Base-by-base conservation (phyloP, 2,329 filamentous ascomycete species). In the Diaporthe ilicicola region DNA sequence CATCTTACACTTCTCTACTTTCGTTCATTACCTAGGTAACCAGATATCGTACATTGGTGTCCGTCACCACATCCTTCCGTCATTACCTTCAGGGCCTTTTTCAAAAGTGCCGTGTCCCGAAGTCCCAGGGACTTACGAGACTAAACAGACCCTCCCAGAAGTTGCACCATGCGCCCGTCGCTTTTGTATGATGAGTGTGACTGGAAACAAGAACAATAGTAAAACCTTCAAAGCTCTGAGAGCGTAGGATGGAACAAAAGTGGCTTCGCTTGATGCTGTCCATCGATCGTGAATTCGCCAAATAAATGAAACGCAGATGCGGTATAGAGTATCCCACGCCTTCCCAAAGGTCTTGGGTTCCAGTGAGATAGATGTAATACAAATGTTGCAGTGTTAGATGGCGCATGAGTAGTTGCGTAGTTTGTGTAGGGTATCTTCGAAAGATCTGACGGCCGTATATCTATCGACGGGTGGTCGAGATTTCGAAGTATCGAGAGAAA, bases 121-220 rank as follows among this genome's bases (percentile, higher is more conserved):
- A 29, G 42, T n/a, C 37, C n/a, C 9, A 37, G 42, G 39, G 55
- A 44, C 37, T 29, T 24, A 24, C 12, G 9, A 27, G 17, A 19
- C n/a, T 19, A 50, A 13, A 34, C 44, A 37, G 46, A 24, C 29
- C 29, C n/a, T 24, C 44, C 59, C 44, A 19, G 32, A 64, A 50
- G 59, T 59, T 68, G 53, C 70, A 65, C 70, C 56, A 65, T 56
- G 67, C 70, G 56, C 70, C 66, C 51, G 54, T 69, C 70, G 70
- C 70, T 71, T 69, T 61, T 55, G 56, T 61, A 46, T 69, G 29
- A 69, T 56, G 66, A 65, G 50, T 17, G 34, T 19, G 48, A 56
- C 2, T 48, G n/a, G 29, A 55, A 46, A 62, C 10, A 55, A 56
- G 19, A 56, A 44, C 27, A 13, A 24, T 34, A 37, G 50, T 12